These are phyloP conservation scores for Aquilaria agallochum DNA, from an alignment of 441 rosid species.

Conservation along the genomic window DNA sequence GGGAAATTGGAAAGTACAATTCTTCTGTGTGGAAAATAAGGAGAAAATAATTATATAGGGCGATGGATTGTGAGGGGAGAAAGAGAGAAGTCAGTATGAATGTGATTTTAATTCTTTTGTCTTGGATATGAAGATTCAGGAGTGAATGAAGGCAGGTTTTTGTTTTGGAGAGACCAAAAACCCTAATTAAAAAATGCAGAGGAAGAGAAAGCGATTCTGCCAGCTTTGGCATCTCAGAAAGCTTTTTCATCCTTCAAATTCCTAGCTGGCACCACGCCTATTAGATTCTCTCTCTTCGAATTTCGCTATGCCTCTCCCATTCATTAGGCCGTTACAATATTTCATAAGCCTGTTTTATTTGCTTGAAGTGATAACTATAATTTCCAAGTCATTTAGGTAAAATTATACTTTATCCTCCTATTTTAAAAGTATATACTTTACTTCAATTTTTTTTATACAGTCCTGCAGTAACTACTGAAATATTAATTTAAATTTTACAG, in stretches of 20 bases:
- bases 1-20: background rate
- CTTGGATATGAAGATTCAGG: conserved; percentile 14
- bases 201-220: conserved; percentile 18
- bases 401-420: background rate
- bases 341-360: too few species aligned
- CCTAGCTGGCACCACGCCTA: conserved; percentile 78
- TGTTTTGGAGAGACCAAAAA: conserved; percentile 20
- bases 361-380: background rate
- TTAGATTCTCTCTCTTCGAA: conserved; percentile 34
- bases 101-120: conserved; percentile 27
- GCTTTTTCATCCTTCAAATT: conserved; percentile 71
- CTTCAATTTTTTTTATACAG: too few species aligned
- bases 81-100: conserved; percentile 8
- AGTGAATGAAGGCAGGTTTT: conserved; percentile 26
- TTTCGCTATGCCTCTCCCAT: conserved; percentile 17
- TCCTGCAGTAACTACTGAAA: too few species aligned
- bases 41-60: too few species aligned
- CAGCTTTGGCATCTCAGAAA: conserved; percentile 65
- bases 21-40: conserved; percentile 7
- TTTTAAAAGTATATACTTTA: too few species aligned
- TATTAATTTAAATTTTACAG: too few species aligned
- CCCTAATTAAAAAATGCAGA: background rate
- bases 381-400: background rate
- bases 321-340: background rate
- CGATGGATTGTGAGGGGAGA: too few species aligned